These are phyloP conservation scores for Colletotrichum lindemuthianum DNA, from an alignment of 2,329 filamentous ascomycete genomes.

Conservation along the genomic window DNA sequence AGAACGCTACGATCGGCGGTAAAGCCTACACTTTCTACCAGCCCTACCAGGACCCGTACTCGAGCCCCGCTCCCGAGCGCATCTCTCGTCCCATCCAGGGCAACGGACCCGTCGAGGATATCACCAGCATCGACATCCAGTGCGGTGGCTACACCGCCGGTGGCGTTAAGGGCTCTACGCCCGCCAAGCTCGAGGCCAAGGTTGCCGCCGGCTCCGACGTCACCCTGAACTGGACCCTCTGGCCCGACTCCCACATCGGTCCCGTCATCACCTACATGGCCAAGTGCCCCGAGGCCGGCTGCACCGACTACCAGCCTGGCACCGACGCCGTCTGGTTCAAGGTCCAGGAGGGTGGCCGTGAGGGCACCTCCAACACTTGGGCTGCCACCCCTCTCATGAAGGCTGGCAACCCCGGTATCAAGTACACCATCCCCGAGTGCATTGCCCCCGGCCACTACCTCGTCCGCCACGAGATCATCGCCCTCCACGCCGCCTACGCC, in stretches of 20 bases:
- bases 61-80: constrained; percentile 52
- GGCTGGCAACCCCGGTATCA: constrained; percentile 50
- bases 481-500: constrained; percentile 54
- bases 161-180: constrained; percentile 58
- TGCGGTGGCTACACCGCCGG: constrained; percentile 64
- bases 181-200: constrained; percentile 63
- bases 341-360: constrained; percentile 58
- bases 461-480: constrained; percentile 63
- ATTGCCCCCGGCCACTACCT: constrained; percentile 61
- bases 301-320: constrained; percentile 59
- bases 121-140: constrained; percentile 63
- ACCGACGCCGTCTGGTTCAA: constrained; percentile 64
- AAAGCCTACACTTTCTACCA: constrained; percentile 46
- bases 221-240: constrained; percentile 64
- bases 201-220: constrained; percentile 64
- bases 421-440: constrained; percentile 61
- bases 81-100: constrained; percentile 66
- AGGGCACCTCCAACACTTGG: constrained; percentile 61
- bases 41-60: constrained; percentile 56
- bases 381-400: constrained; percentile 57
- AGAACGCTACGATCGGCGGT: constrained; percentile 55
- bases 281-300: constrained; percentile 62
- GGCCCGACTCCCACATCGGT: constrained; percentile 61
- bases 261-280: constrained; percentile 70
- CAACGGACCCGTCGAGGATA: constrained; percentile 66